Percentiles rank a stretch among this genome's conserved stretches.
Conservation (phyloP, 2,329 filamentous ascomycete genomes). For the Claviceps sp. region DNA sequence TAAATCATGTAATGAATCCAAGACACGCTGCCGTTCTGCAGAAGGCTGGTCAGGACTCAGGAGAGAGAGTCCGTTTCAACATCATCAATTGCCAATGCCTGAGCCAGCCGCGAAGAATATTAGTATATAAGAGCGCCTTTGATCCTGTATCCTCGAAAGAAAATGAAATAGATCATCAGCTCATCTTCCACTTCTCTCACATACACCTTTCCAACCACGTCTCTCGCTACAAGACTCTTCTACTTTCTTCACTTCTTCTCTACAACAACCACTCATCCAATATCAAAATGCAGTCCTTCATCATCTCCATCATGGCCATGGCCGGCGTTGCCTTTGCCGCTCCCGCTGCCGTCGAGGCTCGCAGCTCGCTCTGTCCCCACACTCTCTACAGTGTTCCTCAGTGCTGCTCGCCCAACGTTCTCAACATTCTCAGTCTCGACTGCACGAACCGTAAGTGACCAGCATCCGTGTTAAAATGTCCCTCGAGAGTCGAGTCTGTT, state of each 20-base stretch:
- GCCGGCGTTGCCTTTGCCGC: conserved; percentile 1
- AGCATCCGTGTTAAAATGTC: no score
- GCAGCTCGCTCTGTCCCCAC: conserved; percentile 1
- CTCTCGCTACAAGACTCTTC: not conserved
- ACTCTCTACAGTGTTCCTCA: conserved; percentile 4
- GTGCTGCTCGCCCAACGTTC: conserved; percentile 6
- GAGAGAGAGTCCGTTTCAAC: not conserved
- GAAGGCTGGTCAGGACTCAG: not conserved
- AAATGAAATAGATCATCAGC: not conserved
- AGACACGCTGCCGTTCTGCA: not conserved
- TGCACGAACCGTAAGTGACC: conserved; percentile 5
- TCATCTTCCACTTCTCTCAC: not conserved
- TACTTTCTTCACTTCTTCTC: not conserved
- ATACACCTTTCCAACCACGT: no score
- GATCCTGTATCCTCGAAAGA: no score
- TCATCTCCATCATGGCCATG: conserved; percentile 2
- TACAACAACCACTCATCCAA: not conserved
- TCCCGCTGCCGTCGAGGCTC: conserved; percentile 1
- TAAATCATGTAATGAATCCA: not conserved
- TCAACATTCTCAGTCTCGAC: conserved; percentile 3
- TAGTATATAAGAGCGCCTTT: no score
- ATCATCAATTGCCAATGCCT: not conserved
- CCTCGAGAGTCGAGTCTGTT: no score
- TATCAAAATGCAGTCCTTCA: conserved; percentile 3
- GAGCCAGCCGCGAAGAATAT: not conserved